These are phyloP conservation scores for Asterochloris sp. DNA, from an alignment of 139 green algal genomes.

Conservation along the genomic window DNA sequence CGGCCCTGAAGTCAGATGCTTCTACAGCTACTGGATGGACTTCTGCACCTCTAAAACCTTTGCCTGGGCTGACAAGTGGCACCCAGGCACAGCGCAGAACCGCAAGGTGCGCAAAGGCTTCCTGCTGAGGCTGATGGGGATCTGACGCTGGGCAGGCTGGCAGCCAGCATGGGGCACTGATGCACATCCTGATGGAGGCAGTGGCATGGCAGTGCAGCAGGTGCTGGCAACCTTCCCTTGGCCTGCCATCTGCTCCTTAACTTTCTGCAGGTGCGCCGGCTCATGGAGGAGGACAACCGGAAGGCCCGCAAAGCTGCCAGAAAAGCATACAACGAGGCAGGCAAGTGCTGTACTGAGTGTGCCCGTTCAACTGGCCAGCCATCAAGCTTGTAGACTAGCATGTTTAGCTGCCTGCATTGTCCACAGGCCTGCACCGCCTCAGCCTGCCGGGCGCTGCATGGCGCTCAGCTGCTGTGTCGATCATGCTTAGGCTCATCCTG, in stretches of 20 bases:
- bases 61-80: constrained; percentile 84
- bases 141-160: background rate
- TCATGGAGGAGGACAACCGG: constrained; percentile 93
- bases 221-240: too few relatives aligned
- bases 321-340: constrained; percentile 72
- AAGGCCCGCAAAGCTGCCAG: constrained; percentile 50
- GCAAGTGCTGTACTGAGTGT: too few relatives aligned
- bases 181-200: too few relatives aligned
- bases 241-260: too few relatives aligned
- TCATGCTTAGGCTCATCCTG: background rate
- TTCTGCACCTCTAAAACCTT: constrained; percentile 84
- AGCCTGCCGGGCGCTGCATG: too few relatives aligned
- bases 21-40: constrained; percentile 83
- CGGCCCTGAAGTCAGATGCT: constrained; percentile 32
- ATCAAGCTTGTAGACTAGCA: too few relatives aligned
- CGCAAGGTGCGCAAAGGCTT: constrained; percentile 45
- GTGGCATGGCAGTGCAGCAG: too few relatives aligned
- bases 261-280: constrained; percentile 56
- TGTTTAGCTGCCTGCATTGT: too few relatives aligned
- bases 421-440: too few relatives aligned
- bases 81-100: constrained; percentile 76
- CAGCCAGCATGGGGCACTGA: too few relatives aligned
- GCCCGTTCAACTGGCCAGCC: too few relatives aligned
- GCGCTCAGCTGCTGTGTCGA: too few relatives aligned
- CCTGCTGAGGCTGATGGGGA: background rate